Conservation (phyloP, 75 land plant species). For the Sequoia sempervirens region DNA sequence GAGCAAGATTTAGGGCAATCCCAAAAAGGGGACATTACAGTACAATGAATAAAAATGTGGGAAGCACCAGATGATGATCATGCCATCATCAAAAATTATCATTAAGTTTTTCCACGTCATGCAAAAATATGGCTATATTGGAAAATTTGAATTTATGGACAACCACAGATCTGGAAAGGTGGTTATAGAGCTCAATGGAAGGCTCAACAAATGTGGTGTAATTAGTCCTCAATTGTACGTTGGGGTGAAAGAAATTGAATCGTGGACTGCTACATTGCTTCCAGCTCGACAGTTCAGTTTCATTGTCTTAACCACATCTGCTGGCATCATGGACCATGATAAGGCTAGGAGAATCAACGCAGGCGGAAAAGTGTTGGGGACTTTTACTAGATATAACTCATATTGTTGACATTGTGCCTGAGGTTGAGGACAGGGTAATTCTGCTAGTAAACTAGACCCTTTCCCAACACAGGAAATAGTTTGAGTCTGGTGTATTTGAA, state of each 20-base stretch:
- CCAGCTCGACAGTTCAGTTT: slow-evolving; percentile 69
- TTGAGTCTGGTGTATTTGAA: too few species aligned
- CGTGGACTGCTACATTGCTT: slow-evolving; percentile 62
- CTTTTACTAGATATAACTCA: slow-evolving; percentile 27
- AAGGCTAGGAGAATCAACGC: slow-evolving; percentile 62
- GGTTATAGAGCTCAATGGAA: slow-evolving; percentile 55
- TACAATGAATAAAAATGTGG: slow-evolving; percentile 67
- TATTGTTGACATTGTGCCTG: background rate
- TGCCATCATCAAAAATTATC: slow-evolving; percentile 61
- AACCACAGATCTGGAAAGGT: slow-evolving; percentile 57
- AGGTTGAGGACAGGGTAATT: background rate
- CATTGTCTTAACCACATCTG: slow-evolving; percentile 61
- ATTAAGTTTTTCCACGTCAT: slow-evolving; percentile 61
- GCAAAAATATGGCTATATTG: slow-evolving; percentile 75
- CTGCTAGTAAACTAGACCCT: background rate
- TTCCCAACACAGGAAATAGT: too few species aligned
- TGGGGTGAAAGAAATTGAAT: slow-evolving; percentile 49
- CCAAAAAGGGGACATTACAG: too few species aligned
- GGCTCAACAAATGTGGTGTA: slow-evolving; percentile 66
- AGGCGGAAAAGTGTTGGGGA: slow-evolving; percentile 57
- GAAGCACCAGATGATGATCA: slow-evolving; percentile 60
- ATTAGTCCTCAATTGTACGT: slow-evolving; percentile 59
- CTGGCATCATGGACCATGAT: slow-evolving; percentile 68
- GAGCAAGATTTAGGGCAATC: too few species aligned
- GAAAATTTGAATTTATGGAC: slow-evolving; percentile 62